Percentiles rank a stretch among this genome's conserved stretches.
These are phyloP conservation scores for Linnemannia schmuckeri DNA, from an alignment of 192 early-diverging fungal genomes.

Conservation along the genomic window DNA sequence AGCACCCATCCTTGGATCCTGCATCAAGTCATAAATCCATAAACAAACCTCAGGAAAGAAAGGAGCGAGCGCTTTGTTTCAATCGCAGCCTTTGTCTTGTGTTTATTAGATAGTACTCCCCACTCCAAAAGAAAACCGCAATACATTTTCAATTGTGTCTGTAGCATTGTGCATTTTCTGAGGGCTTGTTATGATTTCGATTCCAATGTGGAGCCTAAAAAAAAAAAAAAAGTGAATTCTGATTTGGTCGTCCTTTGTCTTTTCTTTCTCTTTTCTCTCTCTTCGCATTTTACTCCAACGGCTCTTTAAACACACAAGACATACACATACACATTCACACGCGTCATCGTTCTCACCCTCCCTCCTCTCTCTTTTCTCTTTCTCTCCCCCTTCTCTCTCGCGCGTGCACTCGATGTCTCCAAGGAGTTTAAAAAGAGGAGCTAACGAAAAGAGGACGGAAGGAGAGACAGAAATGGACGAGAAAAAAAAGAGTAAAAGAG, in stretches of 20 bases:
- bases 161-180: neutral
- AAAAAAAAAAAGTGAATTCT: slow-evolving; percentile 13
- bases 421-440: neutral
- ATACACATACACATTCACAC: neutral
- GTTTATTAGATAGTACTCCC: slow-evolving; percentile 6
- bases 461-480: neutral
- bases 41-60: neutral
- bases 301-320: neutral
- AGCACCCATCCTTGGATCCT: slow-evolving; percentile 52
- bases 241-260: slow-evolving; percentile 11
- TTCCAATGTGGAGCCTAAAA: neutral
- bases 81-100: neutral
- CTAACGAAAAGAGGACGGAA: neutral
- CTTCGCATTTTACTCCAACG: neutral
- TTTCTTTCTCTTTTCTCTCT: neutral
- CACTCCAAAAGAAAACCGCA: neutral
- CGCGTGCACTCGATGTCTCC: neutral
- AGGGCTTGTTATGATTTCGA: neutral
- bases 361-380: neutral
- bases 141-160: neutral
- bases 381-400: neutral
- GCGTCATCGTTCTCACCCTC: neutral
- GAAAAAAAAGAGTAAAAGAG: too few relatives aligned
- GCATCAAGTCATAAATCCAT: slow-evolving; percentile 57
- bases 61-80: neutral